Base-by-base conservation (phyloP, 345 rosid genomes). In the Euphorbia peplus region DNA sequence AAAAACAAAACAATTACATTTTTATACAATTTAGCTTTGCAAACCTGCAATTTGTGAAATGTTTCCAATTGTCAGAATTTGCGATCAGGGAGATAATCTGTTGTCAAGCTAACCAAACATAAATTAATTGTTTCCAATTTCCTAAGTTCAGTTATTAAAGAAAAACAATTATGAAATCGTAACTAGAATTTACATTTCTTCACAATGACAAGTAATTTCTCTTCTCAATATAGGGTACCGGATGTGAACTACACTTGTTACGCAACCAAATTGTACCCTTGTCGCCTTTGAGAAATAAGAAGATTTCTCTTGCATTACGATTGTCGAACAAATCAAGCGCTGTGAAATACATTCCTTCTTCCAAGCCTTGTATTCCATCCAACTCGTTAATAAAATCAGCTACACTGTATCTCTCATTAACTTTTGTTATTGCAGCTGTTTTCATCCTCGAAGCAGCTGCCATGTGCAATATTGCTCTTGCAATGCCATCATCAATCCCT, bases 401-500 rank as follows among this genome's bases (percentile, higher is more conserved):
- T 48, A 88, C 78, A 64, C 81, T 72, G 72, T 74, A 86, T 69
- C 74, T 78, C 35, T 70, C 68, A 7, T 35, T 65, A 29, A 60
- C 24, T 65, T 80, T 78, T 50, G 53, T 70, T 55, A 78, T 28
- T 50, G 83, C 83, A 72, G 67, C 73, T 61, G 81, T 75, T 41
- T 79, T 76, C 52, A 82, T 44, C 75, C 75, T 82, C 14, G 90
- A 81, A n/a, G 88, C 83, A n/a, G 79, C 75, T 13, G 88, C 90
- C 88, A 82, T 88, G 66, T 81, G 83, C 71, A 41, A 51, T 52
- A 83, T 73, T 48, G 87, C 90, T 66, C 65, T 79, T n/a, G 86
- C 90, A 51, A 84, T 88, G 56, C 81, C 76, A 75, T 71, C 87
- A 67, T 81, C 88, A 63, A 82, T 61, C 48, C 92, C 85, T 67